Conservation (phyloP, 306 rosid species). For the Prunus padus region DNA sequence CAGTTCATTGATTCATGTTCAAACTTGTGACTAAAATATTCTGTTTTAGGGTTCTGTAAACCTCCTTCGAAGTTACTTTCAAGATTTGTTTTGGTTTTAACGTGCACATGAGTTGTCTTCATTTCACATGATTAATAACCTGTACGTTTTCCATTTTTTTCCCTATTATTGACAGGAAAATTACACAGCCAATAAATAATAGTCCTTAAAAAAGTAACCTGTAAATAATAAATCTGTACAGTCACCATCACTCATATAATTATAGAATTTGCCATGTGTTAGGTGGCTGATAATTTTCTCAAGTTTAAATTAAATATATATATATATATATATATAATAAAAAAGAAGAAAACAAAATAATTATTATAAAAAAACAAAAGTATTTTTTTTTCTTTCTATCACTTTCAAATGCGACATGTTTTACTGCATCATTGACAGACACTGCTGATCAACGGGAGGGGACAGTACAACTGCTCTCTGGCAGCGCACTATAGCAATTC, state of each 20-base stretch:
- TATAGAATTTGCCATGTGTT: neutral
- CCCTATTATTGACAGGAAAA: too few species aligned
- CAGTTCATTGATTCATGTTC: too few species aligned
- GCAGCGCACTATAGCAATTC: conserved; percentile 40
- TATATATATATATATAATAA: neutral
- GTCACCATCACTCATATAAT: neutral
- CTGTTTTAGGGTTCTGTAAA: too few species aligned
- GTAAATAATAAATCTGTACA: neutral
- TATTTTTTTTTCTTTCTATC: neutral
- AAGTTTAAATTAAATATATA: neutral
- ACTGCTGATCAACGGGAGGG: conserved; percentile 71
- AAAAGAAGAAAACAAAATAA: neutral
- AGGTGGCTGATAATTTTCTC: neutral
- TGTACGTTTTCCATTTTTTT: too few species aligned
- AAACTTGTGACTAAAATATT: too few species aligned
- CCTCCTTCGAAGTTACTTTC: too few species aligned
- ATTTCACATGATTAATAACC: too few species aligned
- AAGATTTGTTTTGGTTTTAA: too few species aligned
- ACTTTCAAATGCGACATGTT: neutral
- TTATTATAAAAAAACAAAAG: too few species aligned
- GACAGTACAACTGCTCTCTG: conserved; percentile 71
- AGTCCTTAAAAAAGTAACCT: too few species aligned
- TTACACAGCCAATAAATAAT: too few species aligned
- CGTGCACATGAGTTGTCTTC: too few species aligned
- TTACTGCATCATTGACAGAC: conserved; percentile 24